phyloP scores from a whole-genome alignment of 2,329 filamentous ascomycete genomes.

The Pleochaeta shiraiana region DNA sequence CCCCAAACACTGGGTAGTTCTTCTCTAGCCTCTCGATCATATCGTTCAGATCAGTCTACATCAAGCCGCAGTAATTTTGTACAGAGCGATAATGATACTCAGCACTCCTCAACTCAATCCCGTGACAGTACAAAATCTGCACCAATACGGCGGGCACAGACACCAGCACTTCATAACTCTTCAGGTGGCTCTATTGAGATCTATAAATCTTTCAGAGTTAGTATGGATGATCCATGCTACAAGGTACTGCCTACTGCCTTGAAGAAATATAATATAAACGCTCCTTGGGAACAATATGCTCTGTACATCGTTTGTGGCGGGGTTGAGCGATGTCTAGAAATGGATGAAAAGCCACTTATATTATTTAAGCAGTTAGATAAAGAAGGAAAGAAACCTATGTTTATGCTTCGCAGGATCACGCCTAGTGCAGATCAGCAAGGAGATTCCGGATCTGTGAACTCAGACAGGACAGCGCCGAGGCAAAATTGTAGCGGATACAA shows the following conservation, averaged over 20 bases:
- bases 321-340: constrained; percentile 76
- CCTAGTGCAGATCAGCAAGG: constrained; percentile 21
- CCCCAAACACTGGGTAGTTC: constrained; percentile 24
- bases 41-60: constrained; percentile 33
- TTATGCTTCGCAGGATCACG: constrained; percentile 51
- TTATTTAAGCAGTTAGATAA: constrained; percentile 95
- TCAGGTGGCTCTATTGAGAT: constrained; percentile 56
- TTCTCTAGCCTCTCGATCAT: constrained; percentile 37
- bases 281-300: constrained; percentile 92
- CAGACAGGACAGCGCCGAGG: constrained; percentile 12
- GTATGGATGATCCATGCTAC: constrained; percentile 94
- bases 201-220: constrained; percentile 96
- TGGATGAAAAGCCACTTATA: constrained; percentile 86
- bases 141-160: constrained; percentile 34
- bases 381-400: constrained; percentile 97
- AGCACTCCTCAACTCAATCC: constrained; percentile 14
- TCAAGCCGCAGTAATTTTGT: constrained; percentile 32
- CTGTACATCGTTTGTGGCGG: constrained; percentile 98
- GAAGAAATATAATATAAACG: constrained; percentile 97
- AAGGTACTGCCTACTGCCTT: constrained; percentile 90
- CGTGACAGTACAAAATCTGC: constrained; percentile 17
- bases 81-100: constrained; percentile 23
- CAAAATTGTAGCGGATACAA: constrained; percentile 10
- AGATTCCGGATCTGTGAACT: constrained; percentile 18
- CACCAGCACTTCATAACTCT: constrained; percentile 38